Base-by-base conservation (phyloP, 495 filamentous ascomycete species). In the Peziza echinospora region DNA sequence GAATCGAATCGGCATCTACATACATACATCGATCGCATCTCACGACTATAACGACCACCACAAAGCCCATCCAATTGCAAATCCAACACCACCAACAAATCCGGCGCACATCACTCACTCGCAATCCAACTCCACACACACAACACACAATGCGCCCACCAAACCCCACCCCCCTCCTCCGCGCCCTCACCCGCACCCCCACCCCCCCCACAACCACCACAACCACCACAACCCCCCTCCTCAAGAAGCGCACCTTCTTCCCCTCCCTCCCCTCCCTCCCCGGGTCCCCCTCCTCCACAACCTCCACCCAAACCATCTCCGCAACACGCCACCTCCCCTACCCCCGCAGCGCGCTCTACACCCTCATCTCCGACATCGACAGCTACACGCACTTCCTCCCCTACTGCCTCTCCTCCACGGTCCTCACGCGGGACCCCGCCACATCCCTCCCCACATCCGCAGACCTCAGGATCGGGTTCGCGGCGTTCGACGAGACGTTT, bases 371-470 rank as follows among this genome's bases (percentile, higher is more conserved):
- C 58, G 82, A 92, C 59, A 76, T 93, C 51, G 68, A 78, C 61
- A 72, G 70, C 53, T 97, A 94, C 75, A 62, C 64, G 37, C 55
- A 64, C 51, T 96, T 91, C 73, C 73, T 93, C 24, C 87, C 87
- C 7, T 91, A 89, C 73, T 84, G 84, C 62, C 66, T 68, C 10
- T 64, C 66, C 5, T 82, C 79, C 1, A 68, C 62, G 24, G 80
- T 93, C 2, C 93, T 82, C n/a, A 52, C 54, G 26, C 60, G 53
- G 48, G 42, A 51, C 6, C 41, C 41, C 5, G 22, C 22, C 41
- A 21, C 41, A 10, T 43, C 41, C 16, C 79, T 74, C 63, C 89
- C 89, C 0, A 68, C 71, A 19, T 74, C 75, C 55, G 89, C 83
- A 1, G 76, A 78, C 60, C 70, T 97, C 19, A 78, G 74, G 4